A percentile compares a stretch with the other conserved stretches of the same genome.
Conservation (phyloP, 1,284 basidiomycete species). For the Laetiporus sulphureus region DNA sequence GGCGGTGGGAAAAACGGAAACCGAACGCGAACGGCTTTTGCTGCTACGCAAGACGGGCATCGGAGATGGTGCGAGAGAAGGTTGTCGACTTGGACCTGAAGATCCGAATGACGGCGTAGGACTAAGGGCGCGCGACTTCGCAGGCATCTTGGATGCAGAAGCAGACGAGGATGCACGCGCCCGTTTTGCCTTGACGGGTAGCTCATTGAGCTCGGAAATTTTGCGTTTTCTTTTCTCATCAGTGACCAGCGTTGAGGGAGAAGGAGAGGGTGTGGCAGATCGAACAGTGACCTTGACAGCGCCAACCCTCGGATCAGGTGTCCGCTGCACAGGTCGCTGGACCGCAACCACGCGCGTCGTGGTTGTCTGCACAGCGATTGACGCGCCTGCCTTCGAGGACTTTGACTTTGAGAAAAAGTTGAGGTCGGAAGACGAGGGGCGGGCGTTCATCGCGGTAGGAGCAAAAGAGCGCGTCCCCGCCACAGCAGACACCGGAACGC, state of each 20-base stretch:
- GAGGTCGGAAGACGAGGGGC: slow-evolving; percentile 14
- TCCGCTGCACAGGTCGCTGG: slow-evolving; percentile 14
- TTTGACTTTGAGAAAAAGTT: slow-evolving; percentile 25
- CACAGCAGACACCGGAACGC: not conserved
- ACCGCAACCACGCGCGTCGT: slow-evolving; percentile 23
- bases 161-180: no score
- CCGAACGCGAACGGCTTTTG: slow-evolving; percentile 30
- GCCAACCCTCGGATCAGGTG: slow-evolving; percentile 12
- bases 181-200: not conserved
- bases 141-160: no score
- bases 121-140: no score
- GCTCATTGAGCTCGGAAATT: not conserved
- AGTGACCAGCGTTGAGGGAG: slow-evolving; percentile 1
- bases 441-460: slow-evolving; percentile 14
- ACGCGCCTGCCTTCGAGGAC: slow-evolving; percentile 14
- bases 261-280: slow-evolving; percentile 13
- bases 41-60: slow-evolving; percentile 7
- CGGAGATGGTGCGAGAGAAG: slow-evolving; percentile 15
- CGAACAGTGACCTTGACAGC: slow-evolving; percentile 20
- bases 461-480: not conserved
- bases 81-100: slow-evolving; percentile 9
- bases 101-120: slow-evolving; percentile 4
- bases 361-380: slow-evolving; percentile 16
- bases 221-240: slow-evolving; percentile 13
- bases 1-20: slow-evolving; percentile 22